Conservation (phyloP, 1,284 basidiomycete species). For the Porodaedalea pini region DNA sequence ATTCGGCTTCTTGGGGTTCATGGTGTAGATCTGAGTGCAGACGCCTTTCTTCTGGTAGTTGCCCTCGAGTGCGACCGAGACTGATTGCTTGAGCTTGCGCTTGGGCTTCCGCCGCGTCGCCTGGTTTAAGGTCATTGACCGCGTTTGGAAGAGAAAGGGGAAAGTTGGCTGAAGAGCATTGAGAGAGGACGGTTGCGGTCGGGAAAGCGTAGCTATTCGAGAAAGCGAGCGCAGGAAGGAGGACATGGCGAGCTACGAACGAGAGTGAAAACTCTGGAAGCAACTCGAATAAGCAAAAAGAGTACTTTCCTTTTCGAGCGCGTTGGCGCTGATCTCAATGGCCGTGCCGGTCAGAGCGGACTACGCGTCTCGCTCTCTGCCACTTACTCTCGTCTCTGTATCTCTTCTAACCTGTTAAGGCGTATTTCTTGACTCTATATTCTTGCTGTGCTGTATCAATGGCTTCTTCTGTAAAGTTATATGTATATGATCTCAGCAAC, state of each 20-base stretch:
- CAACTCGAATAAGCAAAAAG: not conserved
- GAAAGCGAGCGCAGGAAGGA: slow-evolving; percentile 38
- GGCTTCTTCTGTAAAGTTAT: slow-evolving; percentile 59
- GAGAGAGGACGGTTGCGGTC: slow-evolving; percentile 26
- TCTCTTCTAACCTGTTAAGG: not conserved
- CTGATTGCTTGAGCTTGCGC: slow-evolving; percentile 46
- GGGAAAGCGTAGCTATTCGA: slow-evolving; percentile 22
- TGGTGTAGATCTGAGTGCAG: slow-evolving; percentile 78
- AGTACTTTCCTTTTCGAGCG: not conserved
- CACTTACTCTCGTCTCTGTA: slow-evolving; percentile 2
- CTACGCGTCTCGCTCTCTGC: slow-evolving; percentile 4
- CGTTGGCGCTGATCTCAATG: not conserved
- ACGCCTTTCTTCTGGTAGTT: slow-evolving; percentile 90
- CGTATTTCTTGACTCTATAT: not conserved
- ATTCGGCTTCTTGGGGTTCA: slow-evolving; percentile 97
- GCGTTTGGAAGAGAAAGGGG: slow-evolving; percentile 31
- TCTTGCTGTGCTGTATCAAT: slow-evolving; percentile 1
- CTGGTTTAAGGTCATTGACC: slow-evolving; percentile 77
- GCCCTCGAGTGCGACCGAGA: slow-evolving; percentile 73
- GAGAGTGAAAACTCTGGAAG: not conserved
- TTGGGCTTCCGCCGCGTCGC: slow-evolving; percentile 62
- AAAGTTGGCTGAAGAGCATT: slow-evolving; percentile 24
- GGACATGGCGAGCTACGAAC: slow-evolving; percentile 37
- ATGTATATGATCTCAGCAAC: slow-evolving; percentile 88
- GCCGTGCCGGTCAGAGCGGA: not conserved